These are phyloP conservation scores for Ophioceras dolichostomum DNA, from an alignment of 2,329 filamentous ascomycete species.

Conservation along the genomic window DNA sequence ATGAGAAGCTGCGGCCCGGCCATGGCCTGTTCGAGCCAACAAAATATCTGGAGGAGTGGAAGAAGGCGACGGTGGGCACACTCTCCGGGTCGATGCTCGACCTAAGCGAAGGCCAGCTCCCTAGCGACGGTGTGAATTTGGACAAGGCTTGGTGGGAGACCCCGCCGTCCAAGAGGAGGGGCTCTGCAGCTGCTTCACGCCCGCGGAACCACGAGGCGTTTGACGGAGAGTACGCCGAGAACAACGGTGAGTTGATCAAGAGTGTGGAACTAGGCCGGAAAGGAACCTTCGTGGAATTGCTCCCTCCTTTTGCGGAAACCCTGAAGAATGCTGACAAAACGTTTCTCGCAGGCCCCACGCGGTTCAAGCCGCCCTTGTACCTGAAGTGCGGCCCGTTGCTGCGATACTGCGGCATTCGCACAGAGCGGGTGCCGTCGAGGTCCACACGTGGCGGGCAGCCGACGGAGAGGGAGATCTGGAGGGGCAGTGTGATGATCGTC, in stretches of 20 bases:
- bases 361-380: slow-evolving; percentile 73
- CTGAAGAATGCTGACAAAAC: no score
- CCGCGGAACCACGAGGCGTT: slow-evolving; percentile 50
- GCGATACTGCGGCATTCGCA: slow-evolving; percentile 74
- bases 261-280: no score
- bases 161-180: slow-evolving; percentile 31
- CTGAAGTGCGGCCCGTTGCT: slow-evolving; percentile 85
- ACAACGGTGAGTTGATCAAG: slow-evolving; percentile 41
- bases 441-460: slow-evolving; percentile 20
- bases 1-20: slow-evolving; percentile 30
- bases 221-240: slow-evolving; percentile 55
- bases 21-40: slow-evolving; percentile 46
- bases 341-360: slow-evolving; percentile 50
- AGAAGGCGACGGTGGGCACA: slow-evolving; percentile 50
- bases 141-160: slow-evolving; percentile 68
- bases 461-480: slow-evolving; percentile 68
- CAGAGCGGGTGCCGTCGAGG: slow-evolving; percentile 37
- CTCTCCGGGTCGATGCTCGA: slow-evolving; percentile 48
- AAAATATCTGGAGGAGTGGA: slow-evolving; percentile 60
- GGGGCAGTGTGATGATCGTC: slow-evolving; percentile 91
- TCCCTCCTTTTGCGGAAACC: no score
- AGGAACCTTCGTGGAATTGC: no score
- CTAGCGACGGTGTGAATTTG: slow-evolving; percentile 25
- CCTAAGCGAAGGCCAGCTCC: slow-evolving; percentile 29
- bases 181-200: slow-evolving; percentile 20